A percentile compares a stretch with the other conserved stretches of the same genome.
Conservation (phyloP, 441 rosid species). For the Pelargonium cotyledonis region DNA sequence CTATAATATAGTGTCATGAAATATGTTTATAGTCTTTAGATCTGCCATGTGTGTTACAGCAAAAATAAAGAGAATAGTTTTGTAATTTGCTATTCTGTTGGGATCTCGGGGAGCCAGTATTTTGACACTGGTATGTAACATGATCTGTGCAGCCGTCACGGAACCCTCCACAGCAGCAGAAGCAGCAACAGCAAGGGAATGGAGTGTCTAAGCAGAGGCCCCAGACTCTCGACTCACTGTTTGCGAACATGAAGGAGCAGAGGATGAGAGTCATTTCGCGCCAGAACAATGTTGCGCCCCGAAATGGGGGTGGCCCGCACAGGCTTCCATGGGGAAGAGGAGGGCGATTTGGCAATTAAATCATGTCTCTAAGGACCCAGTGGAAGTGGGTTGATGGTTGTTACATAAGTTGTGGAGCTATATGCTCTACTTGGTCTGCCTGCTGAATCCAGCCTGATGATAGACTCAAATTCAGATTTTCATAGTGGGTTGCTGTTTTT, state of each 20-base stretch:
- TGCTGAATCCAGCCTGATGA: slow-evolving; percentile 10
- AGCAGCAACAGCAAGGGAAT: slow-evolving; percentile 32
- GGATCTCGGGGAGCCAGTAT: neutral
- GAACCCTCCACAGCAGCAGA: slow-evolving; percentile 17
- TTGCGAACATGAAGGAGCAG: slow-evolving; percentile 76
- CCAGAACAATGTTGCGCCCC: slow-evolving; percentile 23
- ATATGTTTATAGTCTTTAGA: too few relatives aligned
- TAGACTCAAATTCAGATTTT: neutral
- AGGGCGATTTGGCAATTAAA: slow-evolving; percentile 28
- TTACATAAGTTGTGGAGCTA: too few relatives aligned
- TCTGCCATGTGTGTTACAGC: neutral
- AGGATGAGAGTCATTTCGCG: slow-evolving; percentile 46
- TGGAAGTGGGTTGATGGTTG: neutral
- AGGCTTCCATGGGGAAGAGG: slow-evolving; percentile 55
- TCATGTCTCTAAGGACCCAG: neutral
- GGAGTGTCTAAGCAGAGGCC: slow-evolving; percentile 45
- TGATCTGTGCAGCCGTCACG: slow-evolving; percentile 18
- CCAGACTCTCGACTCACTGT: slow-evolving; percentile 71
- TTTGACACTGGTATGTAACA: neutral
- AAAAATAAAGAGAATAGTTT: too few relatives aligned
- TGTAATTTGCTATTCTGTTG: too few relatives aligned
- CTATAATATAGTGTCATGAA: too few relatives aligned
- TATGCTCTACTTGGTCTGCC: slow-evolving; percentile 29
- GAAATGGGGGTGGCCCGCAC: slow-evolving; percentile 21
- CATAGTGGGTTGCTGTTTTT: neutral